Evolutionary conservation across 305 asterid species (phyloP).

Genomic region (Fraxinus velutina): DNA sequence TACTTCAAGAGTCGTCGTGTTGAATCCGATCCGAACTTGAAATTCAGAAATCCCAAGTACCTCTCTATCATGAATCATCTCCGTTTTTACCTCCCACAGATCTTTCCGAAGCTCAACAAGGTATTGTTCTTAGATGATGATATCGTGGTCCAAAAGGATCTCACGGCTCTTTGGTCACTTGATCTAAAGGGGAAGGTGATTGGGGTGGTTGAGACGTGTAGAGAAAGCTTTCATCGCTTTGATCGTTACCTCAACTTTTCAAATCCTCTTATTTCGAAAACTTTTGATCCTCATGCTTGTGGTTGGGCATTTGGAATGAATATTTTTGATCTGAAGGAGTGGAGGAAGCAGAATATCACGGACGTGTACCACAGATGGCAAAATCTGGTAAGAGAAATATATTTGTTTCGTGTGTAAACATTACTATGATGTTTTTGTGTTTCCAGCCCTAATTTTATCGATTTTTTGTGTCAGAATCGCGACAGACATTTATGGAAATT

Average conservation of each 20-base stretch:
- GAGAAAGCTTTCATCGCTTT: constrained; percentile 62
- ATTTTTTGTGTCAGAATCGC: constrained; percentile 48
- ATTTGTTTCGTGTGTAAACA: background rate
- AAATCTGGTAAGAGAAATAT: constrained; percentile 32
- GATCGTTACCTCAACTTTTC: constrained; percentile 77
- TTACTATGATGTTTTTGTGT: background rate
- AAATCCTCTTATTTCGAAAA: constrained; percentile 58
- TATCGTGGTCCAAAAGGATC: constrained; percentile 70
- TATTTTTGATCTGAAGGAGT: constrained; percentile 56
- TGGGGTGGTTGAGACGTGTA: constrained; percentile 84
- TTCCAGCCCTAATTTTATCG: background rate
- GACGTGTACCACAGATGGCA: constrained; percentile 70
- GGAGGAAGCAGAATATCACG: constrained; percentile 65
- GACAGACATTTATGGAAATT: constrained; percentile 76
- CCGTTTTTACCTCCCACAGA: constrained; percentile 69
- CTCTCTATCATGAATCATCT: constrained; percentile 68
- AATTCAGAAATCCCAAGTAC: constrained; percentile 60
- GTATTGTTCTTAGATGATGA: constrained; percentile 74
- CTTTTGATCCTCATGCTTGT: constrained; percentile 65
- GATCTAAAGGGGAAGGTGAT: constrained; percentile 69
- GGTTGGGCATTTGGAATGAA: constrained; percentile 87
- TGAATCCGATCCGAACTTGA: constrained; percentile 38
- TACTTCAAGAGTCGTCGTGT: constrained; percentile 44
- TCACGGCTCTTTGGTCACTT: constrained; percentile 53
- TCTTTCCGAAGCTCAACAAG: constrained; percentile 64